These are phyloP conservation scores for Rhizoclosmatium globosum DNA, from an alignment of 192 early-diverging fungal genomes.

Conservation along the genomic window DNA sequence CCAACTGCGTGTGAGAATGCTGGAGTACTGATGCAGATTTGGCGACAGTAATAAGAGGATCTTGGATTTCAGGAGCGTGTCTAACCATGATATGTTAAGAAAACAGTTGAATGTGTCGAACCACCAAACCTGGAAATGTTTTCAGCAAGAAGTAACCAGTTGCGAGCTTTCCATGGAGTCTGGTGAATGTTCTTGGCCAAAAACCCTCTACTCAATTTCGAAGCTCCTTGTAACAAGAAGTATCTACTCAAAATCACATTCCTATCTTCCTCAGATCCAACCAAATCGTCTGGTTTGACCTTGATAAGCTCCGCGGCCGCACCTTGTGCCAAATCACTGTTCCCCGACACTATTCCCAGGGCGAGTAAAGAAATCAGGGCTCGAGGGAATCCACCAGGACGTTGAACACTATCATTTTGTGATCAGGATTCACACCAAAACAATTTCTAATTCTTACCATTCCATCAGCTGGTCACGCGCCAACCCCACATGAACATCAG, in stretches of 20 bases:
- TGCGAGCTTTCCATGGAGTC: conserved; percentile 45
- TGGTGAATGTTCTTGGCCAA: conserved; percentile 48
- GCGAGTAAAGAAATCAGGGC: conserved; percentile 75
- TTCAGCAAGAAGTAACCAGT: conserved; percentile 44
- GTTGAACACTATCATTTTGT: conserved; percentile 53
- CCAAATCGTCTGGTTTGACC: conserved; percentile 38
- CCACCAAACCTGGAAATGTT: conserved; percentile 27
- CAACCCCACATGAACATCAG: conserved; percentile 74
- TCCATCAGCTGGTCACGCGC: conserved; percentile 83
- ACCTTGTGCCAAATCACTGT: conserved; percentile 67
- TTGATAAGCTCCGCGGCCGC: conserved; percentile 74
- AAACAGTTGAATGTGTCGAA: not conserved
- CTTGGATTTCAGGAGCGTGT: conserved; percentile 15
- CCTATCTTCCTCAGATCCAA: conserved; percentile 23
- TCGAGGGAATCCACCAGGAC: conserved; percentile 63
- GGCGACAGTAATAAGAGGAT: conserved; percentile 11
- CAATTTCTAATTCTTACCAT: conserved; percentile 55
- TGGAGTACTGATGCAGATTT: conserved; percentile 24
- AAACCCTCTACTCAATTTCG: conserved; percentile 46
- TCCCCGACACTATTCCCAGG: conserved; percentile 70
- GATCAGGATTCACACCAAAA: conserved; percentile 12
- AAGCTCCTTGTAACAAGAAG: conserved; percentile 46
- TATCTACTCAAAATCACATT: conserved; percentile 41
- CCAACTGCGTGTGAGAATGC: not conserved
- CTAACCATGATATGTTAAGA: conserved; percentile 6